Conservation (phyloP, 495 filamentous ascomycete species). For the Podospora didyma region DNA sequence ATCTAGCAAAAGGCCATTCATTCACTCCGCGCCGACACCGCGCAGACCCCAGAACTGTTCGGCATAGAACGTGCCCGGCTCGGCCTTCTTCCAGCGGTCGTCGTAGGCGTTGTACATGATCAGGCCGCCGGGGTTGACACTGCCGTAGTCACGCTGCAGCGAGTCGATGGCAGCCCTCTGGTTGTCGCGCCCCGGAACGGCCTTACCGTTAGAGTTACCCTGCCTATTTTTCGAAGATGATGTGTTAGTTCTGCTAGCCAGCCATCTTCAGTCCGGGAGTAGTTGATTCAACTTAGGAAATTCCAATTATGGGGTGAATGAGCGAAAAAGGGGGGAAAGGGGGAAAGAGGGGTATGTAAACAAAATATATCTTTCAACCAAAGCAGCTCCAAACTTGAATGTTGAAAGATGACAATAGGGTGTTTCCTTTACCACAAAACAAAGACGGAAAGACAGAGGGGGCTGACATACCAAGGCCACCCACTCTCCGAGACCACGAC, state of each 20-base stretch:
- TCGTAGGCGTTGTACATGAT: slow-evolving; percentile 75
- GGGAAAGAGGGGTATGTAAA: too few species aligned
- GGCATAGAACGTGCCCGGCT: slow-evolving; percentile 55
- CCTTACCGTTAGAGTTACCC: slow-evolving; percentile 59
- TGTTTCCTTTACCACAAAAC: too few species aligned
- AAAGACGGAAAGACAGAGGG: too few species aligned
- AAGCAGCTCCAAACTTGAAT: too few species aligned
- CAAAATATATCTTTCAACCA: too few species aligned
- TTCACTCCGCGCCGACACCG: not conserved
- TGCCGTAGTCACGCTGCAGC: slow-evolving; percentile 50
- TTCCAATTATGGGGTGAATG: too few species aligned
- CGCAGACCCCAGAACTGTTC: slow-evolving; percentile 72
- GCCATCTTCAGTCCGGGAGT: too few species aligned
- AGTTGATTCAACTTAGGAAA: too few species aligned
- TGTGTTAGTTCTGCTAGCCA: too few species aligned
- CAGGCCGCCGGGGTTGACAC: slow-evolving; percentile 40
- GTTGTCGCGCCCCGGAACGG: slow-evolving; percentile 58
- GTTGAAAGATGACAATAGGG: too few species aligned
- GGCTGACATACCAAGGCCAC: slow-evolving; percentile 56
- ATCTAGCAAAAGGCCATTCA: too few species aligned
- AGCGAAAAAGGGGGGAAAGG: too few species aligned
- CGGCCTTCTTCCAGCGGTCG: slow-evolving; percentile 74
- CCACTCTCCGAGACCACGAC: slow-evolving; percentile 67
- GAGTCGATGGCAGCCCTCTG: slow-evolving; percentile 61
- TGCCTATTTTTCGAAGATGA: slow-evolving; percentile 13